Evolutionary conservation across 805 yeast species (phyloP), one percentile per base, ranked within the genome.

Genomic region (Yamadazyma scolyti): DNA sequence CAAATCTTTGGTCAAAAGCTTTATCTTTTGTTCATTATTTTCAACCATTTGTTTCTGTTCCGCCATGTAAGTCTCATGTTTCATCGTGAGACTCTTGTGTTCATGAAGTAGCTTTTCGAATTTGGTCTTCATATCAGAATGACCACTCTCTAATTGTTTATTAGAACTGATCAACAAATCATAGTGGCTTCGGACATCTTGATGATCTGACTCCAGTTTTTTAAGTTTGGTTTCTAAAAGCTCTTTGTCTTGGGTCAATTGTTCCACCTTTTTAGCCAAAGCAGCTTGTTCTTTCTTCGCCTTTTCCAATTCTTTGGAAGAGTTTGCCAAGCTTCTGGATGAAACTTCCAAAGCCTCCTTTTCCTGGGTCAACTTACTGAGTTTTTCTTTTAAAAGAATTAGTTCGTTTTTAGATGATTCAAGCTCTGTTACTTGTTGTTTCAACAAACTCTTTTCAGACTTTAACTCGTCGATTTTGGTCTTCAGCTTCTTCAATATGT

Each of bases 381-480:
- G 27, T 22, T 31, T 30, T 14, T 20, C 29, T 13, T 25, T 2
- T 10, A 37, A 21, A 9, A 30, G 27, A 12, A 14, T 12, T 9
- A 34, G 25, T 4, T 29, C 28, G 11, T 3, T 20, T 26, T 28
- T 27, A 14, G 28, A 20, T 7, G 23, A 31, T 18, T 30, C 27
- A 16, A 43, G 14, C n/a, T 29, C 33, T 2, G 30, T 10, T 39
- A 40, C 16, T 43, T 46, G 31, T 50, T 44, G 6, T 46, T 44
- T 38, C 9, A 46, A 25, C 12, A 47, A 54, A 7, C 63, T 68
- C 23, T 61, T 62, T 19, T 61, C 66, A 12, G 37, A 9, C 12
- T 52, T 52, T 1, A 67, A 34, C 1, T 47, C 44, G 27, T 47
- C 52, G 21, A 55, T 27, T 18, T 49, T 45, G n/a, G 40, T 26